Evolutionary conservation across 1,139 yeast genomes (phyloP).

Genomic region (Saccharomyces hybrid): DNA sequence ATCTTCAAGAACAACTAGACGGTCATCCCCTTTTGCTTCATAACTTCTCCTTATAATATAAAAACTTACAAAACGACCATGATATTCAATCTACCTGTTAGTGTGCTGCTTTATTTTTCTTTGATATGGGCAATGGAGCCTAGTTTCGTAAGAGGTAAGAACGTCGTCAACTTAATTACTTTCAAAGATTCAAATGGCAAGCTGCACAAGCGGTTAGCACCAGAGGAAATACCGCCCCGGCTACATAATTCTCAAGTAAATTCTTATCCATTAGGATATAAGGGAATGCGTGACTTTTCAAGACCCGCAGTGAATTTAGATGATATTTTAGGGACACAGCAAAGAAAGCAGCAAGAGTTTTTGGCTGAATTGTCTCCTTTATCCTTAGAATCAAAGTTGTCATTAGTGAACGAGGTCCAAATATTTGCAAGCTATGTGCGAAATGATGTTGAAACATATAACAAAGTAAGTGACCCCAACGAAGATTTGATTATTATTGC

Average conservation of each 20-base stretch:
- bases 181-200: slow-evolving; percentile 9
- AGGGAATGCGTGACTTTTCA: neutral
- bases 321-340: slow-evolving; percentile 3
- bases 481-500: slow-evolving; percentile 43
- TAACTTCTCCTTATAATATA: neutral
- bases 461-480: slow-evolving; percentile 12
- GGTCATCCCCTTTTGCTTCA: neutral
- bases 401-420: slow-evolving; percentile 16
- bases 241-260: slow-evolving; percentile 3
- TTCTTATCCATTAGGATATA: neutral
- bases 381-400: slow-evolving; percentile 17
- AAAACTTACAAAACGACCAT: neutral
- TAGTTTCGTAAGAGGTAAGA: slow-evolving; percentile 4
- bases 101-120: neutral
- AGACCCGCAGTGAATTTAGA: neutral
- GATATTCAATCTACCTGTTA: neutral
- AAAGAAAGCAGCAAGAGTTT: neutral
- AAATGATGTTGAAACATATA: slow-evolving; percentile 14
- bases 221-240: slow-evolving; percentile 2
- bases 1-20: neutral
- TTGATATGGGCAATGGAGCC: neutral
- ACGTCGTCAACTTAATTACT: slow-evolving; percentile 7
- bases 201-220: slow-evolving; percentile 8
- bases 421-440: slow-evolving; percentile 22
- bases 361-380: neutral